Evolutionary conservation across 345 rosid genomes (phyloP).

Genomic region (Rhodamnia rubescens): DNA sequence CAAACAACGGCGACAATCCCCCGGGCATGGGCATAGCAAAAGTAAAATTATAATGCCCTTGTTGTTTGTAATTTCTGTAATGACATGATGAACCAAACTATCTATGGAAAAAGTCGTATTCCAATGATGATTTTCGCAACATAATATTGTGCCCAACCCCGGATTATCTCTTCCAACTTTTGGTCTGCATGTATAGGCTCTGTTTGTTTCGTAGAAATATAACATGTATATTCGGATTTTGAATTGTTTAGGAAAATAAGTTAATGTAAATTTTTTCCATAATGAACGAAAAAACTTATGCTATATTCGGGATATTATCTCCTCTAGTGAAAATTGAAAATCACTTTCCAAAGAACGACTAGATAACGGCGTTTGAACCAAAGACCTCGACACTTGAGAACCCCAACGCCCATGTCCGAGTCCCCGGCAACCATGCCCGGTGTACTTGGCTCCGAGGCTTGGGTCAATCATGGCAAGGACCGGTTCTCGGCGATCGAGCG

Average conservation of each 20-base stretch:
- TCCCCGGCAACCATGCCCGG: not conserved
- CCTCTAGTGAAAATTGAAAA: not conserved
- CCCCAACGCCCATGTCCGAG: not conserved
- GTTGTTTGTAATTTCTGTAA: not conserved
- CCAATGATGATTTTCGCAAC: not conserved
- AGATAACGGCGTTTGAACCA: rapidly evolving
- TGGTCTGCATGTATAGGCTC: too few species aligned
- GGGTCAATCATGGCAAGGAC: rapidly evolving
- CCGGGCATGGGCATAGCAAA: not conserved
- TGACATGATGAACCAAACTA: not conserved
- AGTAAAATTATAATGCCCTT: not conserved
- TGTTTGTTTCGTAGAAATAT: not conserved
- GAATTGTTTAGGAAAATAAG: rapidly evolving
- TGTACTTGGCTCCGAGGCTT: rapidly evolving
- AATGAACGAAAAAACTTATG: not conserved
- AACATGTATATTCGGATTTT: not conserved
- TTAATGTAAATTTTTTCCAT: not conserved
- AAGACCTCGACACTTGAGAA: not conserved
- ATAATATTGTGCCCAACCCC: too few species aligned
- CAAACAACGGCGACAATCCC: not conserved
- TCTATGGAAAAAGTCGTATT: not conserved
- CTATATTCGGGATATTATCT: not conserved
- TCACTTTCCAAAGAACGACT: not conserved
- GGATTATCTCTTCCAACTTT: too few species aligned
- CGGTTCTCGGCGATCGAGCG: rapidly evolving